Percentiles rank a stretch among this genome's conserved stretches.
phyloP scores from a whole-genome alignment of 2,329 filamentous ascomycete genomes.

The Hypoxylon sp. region DNA sequence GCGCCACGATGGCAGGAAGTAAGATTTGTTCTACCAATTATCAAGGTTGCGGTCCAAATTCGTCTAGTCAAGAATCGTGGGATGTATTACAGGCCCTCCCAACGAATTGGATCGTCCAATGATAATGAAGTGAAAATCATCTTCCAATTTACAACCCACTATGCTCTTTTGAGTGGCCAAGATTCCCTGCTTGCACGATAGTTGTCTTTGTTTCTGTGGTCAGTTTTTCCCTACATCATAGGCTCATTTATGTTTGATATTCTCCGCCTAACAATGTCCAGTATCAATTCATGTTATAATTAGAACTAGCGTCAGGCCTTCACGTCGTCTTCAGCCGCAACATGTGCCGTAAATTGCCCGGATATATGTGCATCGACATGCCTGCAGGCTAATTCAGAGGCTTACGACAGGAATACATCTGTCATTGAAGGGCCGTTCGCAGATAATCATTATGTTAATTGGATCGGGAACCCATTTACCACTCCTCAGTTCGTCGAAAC shows the following conservation, averaged over 20 bases:
- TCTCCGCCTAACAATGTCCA: constrained; percentile 18
- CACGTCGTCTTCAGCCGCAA: constrained; percentile 30
- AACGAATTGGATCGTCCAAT: constrained; percentile 20
- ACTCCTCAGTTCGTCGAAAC: constrained; percentile 7
- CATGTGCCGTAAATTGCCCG: constrained; percentile 16
- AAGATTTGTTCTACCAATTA: constrained; percentile 23
- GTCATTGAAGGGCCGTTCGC: constrained; percentile 13
- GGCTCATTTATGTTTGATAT: constrained; percentile 13
- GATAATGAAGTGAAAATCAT: constrained; percentile 5
- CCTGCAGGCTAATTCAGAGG: constrained; percentile 21
- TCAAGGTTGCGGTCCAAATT: background rate
- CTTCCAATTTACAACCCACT: constrained; percentile 18
- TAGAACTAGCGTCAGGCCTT: constrained; percentile 24
- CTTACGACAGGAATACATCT: constrained; percentile 17
- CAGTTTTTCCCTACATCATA: constrained; percentile 10
- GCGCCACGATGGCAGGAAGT: constrained; percentile 23
- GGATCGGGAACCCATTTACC: constrained; percentile 18
- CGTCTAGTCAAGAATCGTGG: constrained; percentile 12
- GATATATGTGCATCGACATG: constrained; percentile 25
- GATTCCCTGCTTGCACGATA: constrained; percentile 12
- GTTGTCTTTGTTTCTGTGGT: constrained; percentile 11
- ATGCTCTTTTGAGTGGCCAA: constrained; percentile 18
- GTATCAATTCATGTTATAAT: constrained; percentile 23
- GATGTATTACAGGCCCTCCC: constrained; percentile 13
- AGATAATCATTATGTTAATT: constrained; percentile 1